Base-by-base conservation (phyloP, 2,329 filamentous ascomycete species). In the Aspergillus udagawae region DNA sequence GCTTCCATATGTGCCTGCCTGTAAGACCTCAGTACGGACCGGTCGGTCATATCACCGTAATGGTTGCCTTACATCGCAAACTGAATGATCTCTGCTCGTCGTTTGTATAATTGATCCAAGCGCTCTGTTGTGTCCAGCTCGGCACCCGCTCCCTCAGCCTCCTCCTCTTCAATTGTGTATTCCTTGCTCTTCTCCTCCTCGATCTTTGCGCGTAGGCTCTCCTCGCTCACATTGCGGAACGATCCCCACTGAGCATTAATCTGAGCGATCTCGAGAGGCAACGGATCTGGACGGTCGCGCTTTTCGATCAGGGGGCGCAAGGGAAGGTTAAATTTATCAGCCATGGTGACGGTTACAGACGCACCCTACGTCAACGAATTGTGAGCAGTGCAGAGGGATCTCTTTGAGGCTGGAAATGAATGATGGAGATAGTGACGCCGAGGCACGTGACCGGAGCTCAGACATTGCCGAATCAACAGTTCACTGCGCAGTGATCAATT, bases 241-340 rank as follows among this genome's bases (percentile, higher is more conserved):
- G 91, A 90, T 14, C 90, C 91, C 59, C 89, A 87, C 67, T 95
- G 87, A 47, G 79, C 75, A 64, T 92, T 89, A 67, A 96, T 88
- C 63, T 92, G 91, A 57, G 83, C 79, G 64, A 97, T 91, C 64
- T 93, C 88, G 49, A 88, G 83, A 56, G 83, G 80, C n/a, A 97
- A 80, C 49, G 81, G 83, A 69, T 84, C 67, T 78, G 80, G 68
- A 77, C 83, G 75, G 79, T 82, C 67, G 76, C 80, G 56, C 63
- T 67, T 62, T 56, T 71, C 65, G 7, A 62, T 53, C 4, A 67
- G 84, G 45, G 88, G 84, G 56, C 84, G 83, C 57, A 92, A 76
- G 9, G 86, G 83, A 52, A 91, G 82, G 7, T 77, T 75, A 50
- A 81, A 75, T 3, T 73, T 71, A 41, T 73, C 70, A 1, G 76